phyloP scores from a whole-genome alignment of 352 stramenopile genomes.

The Globisporangium nodosum region DNA sequence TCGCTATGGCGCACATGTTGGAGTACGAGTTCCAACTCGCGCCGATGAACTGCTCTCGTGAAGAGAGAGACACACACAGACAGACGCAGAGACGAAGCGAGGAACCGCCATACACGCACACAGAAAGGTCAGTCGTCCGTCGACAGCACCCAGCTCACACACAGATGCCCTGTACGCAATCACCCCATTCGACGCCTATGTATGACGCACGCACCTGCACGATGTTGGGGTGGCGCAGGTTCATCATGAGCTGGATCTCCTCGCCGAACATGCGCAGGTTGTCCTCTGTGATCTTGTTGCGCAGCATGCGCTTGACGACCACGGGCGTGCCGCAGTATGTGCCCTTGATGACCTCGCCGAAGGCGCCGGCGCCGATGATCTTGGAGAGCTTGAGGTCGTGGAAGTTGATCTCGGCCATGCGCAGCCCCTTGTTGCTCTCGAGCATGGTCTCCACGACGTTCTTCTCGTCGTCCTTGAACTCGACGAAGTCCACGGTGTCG shows the following conservation, averaged over 20 bases:
- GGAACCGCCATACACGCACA: background rate
- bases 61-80: background rate
- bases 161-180: background rate
- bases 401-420: conserved; percentile 88
- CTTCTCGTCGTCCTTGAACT: conserved; percentile 86
- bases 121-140: background rate
- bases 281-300: conserved; percentile 86
- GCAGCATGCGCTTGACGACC: conserved; percentile 86
- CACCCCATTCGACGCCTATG: background rate
- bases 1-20: conserved; percentile 70
- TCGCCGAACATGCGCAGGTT: conserved; percentile 88
- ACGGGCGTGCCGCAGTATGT: conserved; percentile 86
- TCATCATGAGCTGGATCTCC: conserved; percentile 90
- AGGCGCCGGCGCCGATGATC: conserved; percentile 81
- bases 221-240: conserved; percentile 84
- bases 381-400: conserved; percentile 86
- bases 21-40: conserved; percentile 90
- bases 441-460: conserved; percentile 87
- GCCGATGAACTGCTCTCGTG: conserved; percentile 68
- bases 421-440: conserved; percentile 81
- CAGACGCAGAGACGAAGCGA: background rate
- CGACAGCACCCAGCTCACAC: background rate
- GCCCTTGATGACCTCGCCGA: conserved; percentile 86
- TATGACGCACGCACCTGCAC: conserved; percentile 38
- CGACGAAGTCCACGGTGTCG: conserved; percentile 69